A percentile compares a stretch with the other conserved stretches of the same genome.
Conservation (phyloP, 2,329 filamentous ascomycete genomes). For the Aspergillus transmontanensis region DNA sequence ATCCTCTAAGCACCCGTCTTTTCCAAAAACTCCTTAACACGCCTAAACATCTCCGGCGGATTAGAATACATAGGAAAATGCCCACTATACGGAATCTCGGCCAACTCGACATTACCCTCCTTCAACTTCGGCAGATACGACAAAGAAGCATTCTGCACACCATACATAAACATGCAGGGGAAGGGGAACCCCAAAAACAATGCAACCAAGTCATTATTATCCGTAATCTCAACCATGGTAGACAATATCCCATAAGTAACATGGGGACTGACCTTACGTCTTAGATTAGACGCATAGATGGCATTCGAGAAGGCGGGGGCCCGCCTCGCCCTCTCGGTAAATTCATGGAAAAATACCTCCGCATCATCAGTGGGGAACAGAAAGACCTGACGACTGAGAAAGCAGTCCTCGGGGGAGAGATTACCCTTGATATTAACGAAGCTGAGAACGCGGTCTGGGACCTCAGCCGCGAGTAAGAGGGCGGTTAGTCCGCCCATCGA, state of each 20-base stretch:
- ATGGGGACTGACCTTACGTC: slow-evolving; percentile 17
- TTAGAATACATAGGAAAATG: slow-evolving; percentile 34
- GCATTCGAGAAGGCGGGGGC: slow-evolving; percentile 16
- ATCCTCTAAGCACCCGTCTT: neutral
- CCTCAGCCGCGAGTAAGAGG: slow-evolving; percentile 20
- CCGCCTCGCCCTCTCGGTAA: slow-evolving; percentile 20
- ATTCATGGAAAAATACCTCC: slow-evolving; percentile 21
- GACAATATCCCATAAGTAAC: slow-evolving; percentile 26
- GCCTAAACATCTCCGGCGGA: slow-evolving; percentile 28
- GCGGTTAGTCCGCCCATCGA: slow-evolving; percentile 30
- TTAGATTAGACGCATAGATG: slow-evolving; percentile 25
- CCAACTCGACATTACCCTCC: slow-evolving; percentile 23
- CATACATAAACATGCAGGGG: slow-evolving; percentile 28
- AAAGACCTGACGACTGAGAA: slow-evolving; percentile 30
- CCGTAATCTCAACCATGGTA: slow-evolving; percentile 27
- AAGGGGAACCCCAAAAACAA: slow-evolving; percentile 20
- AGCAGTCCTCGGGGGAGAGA: slow-evolving; percentile 29
- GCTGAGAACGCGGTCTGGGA: slow-evolving; percentile 21
- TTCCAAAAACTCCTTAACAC: slow-evolving; percentile 21
- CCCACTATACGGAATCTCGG: slow-evolving; percentile 23
- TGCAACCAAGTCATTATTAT: slow-evolving; percentile 21
- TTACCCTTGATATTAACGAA: slow-evolving; percentile 30
- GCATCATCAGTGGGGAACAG: slow-evolving; percentile 17
- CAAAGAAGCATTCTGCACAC: slow-evolving; percentile 21
- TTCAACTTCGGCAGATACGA: slow-evolving; percentile 23